Conservation (phyloP, 2,329 filamentous ascomycete genomes). For the Exophiala viscosa region DNA sequence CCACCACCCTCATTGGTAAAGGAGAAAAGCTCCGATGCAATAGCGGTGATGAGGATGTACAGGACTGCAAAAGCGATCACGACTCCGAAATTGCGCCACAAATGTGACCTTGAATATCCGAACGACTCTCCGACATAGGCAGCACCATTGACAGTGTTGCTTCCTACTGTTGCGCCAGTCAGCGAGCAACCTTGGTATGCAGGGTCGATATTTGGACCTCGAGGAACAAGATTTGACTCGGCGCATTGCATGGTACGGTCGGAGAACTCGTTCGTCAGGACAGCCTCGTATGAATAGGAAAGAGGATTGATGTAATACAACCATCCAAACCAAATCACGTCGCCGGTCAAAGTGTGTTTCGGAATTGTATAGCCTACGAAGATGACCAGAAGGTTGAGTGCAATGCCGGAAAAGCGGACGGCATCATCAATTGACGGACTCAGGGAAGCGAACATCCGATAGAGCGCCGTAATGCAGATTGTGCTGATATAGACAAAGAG, state of each 20-base stretch:
- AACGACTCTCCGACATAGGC: constrained; percentile 55
- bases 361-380: constrained; percentile 67
- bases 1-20: constrained; percentile 56
- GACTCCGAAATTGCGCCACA: constrained; percentile 74
- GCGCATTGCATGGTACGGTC: constrained; percentile 57
- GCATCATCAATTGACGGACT: constrained; percentile 64
- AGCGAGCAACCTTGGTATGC: constrained; percentile 61
- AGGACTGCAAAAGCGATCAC: constrained; percentile 71
- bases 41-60: constrained; percentile 68
- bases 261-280: constrained; percentile 64
- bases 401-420: constrained; percentile 61
- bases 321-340: constrained; percentile 67
- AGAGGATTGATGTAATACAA: constrained; percentile 54
- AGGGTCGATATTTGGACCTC: constrained; percentile 53
- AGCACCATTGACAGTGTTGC: constrained; percentile 50
- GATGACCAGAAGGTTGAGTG: constrained; percentile 59
- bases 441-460: constrained; percentile 63
- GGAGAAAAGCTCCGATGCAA: constrained; percentile 65
- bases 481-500: constrained; percentile 62
- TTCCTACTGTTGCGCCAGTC: constrained; percentile 54
- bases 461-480: constrained; percentile 60
- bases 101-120: constrained; percentile 49
- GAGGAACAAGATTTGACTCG: constrained; percentile 57
- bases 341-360: constrained; percentile 54
- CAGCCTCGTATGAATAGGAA: constrained; percentile 63